Conservation (phyloP, 2,329 filamentous ascomycete genomes). For the Fusarium mangiferae region DNA sequence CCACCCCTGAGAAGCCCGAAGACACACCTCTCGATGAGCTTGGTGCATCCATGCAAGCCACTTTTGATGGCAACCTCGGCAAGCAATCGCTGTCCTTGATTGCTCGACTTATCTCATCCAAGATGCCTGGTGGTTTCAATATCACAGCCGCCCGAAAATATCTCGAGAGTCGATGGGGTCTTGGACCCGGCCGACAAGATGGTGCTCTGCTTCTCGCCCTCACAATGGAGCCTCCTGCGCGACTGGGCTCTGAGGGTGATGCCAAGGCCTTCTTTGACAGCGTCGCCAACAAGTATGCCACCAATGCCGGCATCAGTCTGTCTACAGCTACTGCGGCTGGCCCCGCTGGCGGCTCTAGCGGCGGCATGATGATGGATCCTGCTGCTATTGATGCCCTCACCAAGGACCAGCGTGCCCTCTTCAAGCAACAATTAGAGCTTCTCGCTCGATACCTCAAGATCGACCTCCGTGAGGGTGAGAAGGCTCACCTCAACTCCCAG, state of each 20-base stretch:
- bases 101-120: slow-evolving; percentile 94
- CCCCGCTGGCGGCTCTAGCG: slow-evolving; percentile 73
- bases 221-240: slow-evolving; percentile 90
- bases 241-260: slow-evolving; percentile 88
- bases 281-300: slow-evolving; percentile 88
- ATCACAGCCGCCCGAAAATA: slow-evolving; percentile 97
- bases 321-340: slow-evolving; percentile 80
- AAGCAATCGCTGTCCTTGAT: slow-evolving; percentile 96
- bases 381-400: slow-evolving; percentile 96
- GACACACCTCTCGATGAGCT: slow-evolving; percentile 96
- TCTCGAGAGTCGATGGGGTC: slow-evolving; percentile 91
- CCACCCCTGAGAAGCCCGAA: slow-evolving; percentile 97
- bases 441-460: slow-evolving; percentile 97
- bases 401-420: slow-evolving; percentile 93
- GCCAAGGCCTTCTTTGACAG: slow-evolving; percentile 94
- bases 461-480: slow-evolving; percentile 95
- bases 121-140: slow-evolving; percentile 99
- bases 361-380: slow-evolving; percentile 99
- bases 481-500: slow-evolving; percentile 85
- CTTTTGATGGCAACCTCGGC: slow-evolving; percentile 98
- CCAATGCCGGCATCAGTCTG: slow-evolving; percentile 83
- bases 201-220: slow-evolving; percentile 87
- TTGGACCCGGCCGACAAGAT: slow-evolving; percentile 88
- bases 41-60: slow-evolving; percentile 93
- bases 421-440: slow-evolving; percentile 98